Evolutionary conservation across 208 protist genomes (phyloP), one percentile per base, ranked within the genome.

Genomic region (Acanthamoeba triangularis): DNA sequence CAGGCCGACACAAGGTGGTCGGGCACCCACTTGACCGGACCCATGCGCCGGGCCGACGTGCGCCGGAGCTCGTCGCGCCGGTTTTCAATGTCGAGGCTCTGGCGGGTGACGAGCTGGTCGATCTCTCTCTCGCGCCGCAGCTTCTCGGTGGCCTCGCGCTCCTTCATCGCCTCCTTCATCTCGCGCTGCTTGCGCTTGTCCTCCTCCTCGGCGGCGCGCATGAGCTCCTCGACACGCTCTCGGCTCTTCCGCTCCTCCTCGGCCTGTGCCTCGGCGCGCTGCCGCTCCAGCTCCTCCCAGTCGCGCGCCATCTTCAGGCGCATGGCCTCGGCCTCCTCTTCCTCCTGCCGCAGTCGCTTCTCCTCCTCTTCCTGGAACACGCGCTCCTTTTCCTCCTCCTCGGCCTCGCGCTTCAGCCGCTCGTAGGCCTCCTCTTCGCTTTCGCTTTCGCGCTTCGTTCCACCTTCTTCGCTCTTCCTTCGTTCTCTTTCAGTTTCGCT

Each of bases 1-100:
- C 80, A 88, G 44, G 80, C 41, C 6, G 80, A 88, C 14, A 88
- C 80, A 5, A 47, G n/a, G 6, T 88, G 16, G 80, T 88, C 80
- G 80, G 41, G 47, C 13, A 63, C 80, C 80, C 80, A 88, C n/a
- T 88, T 35, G 33, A 78, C 69, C 13, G 69, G 69, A 1, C n/a
- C 37, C 69, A 78, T 78, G 69, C 69, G 69, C 30, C 11, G 69
- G 37, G 33, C 33, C n/a, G 69, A 78, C 11, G 33, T 28, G 30
- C 30, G 69, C 11, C n/a, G 69, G 23, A 78, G 69, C 37, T 78
- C 30, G 69, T 78, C 69, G 33, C 37, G n/a, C 30, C 69, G 25
- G 37, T 78, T 78, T 11, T 35, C 30, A 14, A 78, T 30, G 23
- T 78, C 69, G 37, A 78, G 69, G 69, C 69, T 78, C 37, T 78